phyloP scores from a whole-genome alignment of 352 stramenopile genomes.

The Phytophthora tubulina region DNA sequence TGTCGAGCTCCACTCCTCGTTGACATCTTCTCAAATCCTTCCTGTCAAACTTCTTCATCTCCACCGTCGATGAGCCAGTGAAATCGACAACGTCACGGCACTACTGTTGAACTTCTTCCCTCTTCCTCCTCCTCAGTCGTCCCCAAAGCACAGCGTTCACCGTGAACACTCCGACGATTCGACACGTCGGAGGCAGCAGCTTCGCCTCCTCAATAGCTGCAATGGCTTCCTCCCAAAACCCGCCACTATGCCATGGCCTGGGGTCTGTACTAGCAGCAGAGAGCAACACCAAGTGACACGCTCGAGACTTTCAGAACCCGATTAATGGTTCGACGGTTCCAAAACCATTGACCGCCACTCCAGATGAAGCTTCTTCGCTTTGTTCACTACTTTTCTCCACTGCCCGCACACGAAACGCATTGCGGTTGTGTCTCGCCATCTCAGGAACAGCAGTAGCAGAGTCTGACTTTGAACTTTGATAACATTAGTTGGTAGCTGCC shows the following conservation, averaged over 20 bases:
- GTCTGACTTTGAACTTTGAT: slow-evolving; percentile 27
- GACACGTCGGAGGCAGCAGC: slow-evolving; percentile 52
- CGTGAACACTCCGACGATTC: slow-evolving; percentile 49
- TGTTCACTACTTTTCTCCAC: slow-evolving; percentile 35
- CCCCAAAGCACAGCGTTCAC: slow-evolving; percentile 42
- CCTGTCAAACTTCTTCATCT: slow-evolving; percentile 58
- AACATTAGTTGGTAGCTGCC: slow-evolving; percentile 22
- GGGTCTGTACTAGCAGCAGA: slow-evolving; percentile 40
- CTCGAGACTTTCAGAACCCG: slow-evolving; percentile 40
- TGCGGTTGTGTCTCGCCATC: slow-evolving; percentile 54
- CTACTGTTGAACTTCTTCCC: background rate
- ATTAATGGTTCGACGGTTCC: slow-evolving; percentile 19
- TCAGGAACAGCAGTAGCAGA: slow-evolving; percentile 53
- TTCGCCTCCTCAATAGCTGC: slow-evolving; percentile 43
- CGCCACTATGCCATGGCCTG: slow-evolving; percentile 43
- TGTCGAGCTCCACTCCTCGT: slow-evolving; percentile 42
- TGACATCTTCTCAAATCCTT: slow-evolving; percentile 58
- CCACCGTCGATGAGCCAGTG: slow-evolving; percentile 52
- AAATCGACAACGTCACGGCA: slow-evolving; percentile 50
- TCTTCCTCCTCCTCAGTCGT: background rate
- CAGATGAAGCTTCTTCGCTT: slow-evolving; percentile 28
- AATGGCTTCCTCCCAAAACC: slow-evolving; percentile 51
- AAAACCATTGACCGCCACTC: slow-evolving; percentile 58
- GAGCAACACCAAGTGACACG: slow-evolving; percentile 52
- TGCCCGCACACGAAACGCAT: slow-evolving; percentile 44